Percentiles rank a stretch among this genome's conserved stretches.
These are phyloP conservation scores for Teratosphaeriaceae sp. DNA, from an alignment of 2,329 filamentous ascomycete species.

Conservation along the genomic window DNA sequence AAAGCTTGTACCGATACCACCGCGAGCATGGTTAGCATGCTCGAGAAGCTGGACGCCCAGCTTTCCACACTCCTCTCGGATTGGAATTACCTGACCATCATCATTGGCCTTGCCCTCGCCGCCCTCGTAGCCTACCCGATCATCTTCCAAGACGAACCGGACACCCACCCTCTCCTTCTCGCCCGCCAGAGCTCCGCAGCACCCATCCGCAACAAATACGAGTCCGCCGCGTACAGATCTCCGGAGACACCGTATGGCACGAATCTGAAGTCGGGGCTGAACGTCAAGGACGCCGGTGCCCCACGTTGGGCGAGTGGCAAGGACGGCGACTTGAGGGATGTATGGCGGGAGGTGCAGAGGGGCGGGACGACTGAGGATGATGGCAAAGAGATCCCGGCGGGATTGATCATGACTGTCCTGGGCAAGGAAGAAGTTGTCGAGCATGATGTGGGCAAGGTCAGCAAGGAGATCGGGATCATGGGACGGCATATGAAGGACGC, in stretches of 20 bases:
- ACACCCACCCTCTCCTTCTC: constrained; percentile 86
- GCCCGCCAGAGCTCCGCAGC: constrained; percentile 75
- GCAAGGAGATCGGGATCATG: constrained; percentile 79
- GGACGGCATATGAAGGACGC: constrained; percentile 68
- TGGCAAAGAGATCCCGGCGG: constrained; percentile 52
- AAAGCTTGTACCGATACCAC: too few species aligned
- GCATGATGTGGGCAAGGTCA: constrained; percentile 64
- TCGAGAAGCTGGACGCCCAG: constrained; percentile 65
- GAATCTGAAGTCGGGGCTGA: constrained; percentile 68
- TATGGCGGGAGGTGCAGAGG: constrained; percentile 65
- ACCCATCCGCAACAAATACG: constrained; percentile 71
- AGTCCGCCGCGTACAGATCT: constrained; percentile 82
- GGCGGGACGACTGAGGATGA: constrained; percentile 53
- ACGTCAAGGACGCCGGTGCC: constrained; percentile 71
- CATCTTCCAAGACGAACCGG: constrained; percentile 68
- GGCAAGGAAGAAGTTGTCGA: constrained; percentile 70
- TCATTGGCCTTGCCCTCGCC: constrained; percentile 60
- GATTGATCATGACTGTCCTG: constrained; percentile 70
- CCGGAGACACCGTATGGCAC: constrained; percentile 79
- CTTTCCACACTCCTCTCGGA: constrained; percentile 64
- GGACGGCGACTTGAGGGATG: constrained; percentile 82
- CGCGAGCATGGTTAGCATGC: constrained; percentile 35
- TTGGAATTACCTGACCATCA: constrained; percentile 77
- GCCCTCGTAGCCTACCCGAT: constrained; percentile 65
- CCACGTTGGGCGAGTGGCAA: constrained; percentile 78